These are phyloP conservation scores for Stagonosporopsis tanaceti DNA, from an alignment of 2,329 filamentous ascomycete genomes.

Conservation along the genomic window DNA sequence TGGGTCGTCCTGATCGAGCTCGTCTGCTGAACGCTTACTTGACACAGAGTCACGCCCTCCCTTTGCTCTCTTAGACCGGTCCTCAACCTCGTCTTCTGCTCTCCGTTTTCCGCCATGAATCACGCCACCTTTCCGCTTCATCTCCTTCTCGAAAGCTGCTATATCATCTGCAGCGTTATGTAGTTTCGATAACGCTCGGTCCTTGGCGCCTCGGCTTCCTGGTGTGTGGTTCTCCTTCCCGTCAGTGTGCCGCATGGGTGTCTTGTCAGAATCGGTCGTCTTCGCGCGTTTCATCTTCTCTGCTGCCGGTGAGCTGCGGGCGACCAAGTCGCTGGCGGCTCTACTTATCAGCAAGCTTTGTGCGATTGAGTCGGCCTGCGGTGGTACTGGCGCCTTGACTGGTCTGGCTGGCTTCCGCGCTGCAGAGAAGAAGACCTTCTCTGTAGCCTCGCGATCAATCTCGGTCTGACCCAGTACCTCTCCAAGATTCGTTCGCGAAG, in stretches of 20 bases:
- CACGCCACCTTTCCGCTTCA: slow-evolving; percentile 77
- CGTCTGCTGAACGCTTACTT: slow-evolving; percentile 56
- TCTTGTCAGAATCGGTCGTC: slow-evolving; percentile 51
- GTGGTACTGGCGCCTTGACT: slow-evolving; percentile 26
- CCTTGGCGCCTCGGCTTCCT: slow-evolving; percentile 86
- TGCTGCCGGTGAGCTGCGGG: slow-evolving; percentile 34
- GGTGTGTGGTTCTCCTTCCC: slow-evolving; percentile 89
- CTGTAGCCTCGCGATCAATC: slow-evolving; percentile 75
- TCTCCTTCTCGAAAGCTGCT: slow-evolving; percentile 90
- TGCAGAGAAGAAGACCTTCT: slow-evolving; percentile 69
- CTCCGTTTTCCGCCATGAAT: slow-evolving; percentile 61
- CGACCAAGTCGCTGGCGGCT: slow-evolving; percentile 28
- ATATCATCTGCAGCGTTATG: slow-evolving; percentile 85
- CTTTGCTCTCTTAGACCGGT: slow-evolving; percentile 41
- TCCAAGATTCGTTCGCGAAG: slow-evolving; percentile 85
- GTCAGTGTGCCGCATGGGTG: slow-evolving; percentile 55
- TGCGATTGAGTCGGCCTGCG: slow-evolving; percentile 27
- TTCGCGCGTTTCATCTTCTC: slow-evolving; percentile 41
- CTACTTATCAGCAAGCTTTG: slow-evolving; percentile 30
- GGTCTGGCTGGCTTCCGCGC: slow-evolving; percentile 35
- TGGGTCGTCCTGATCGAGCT: slow-evolving; percentile 51
- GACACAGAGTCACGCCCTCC: slow-evolving; percentile 46
- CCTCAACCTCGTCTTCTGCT: slow-evolving; percentile 49
- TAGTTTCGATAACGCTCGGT: slow-evolving; percentile 78
- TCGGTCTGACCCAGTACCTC: slow-evolving; percentile 91